phyloP scores from a whole-genome alignment of 164 flowering plant genomes.

The Piper betle region DNA sequence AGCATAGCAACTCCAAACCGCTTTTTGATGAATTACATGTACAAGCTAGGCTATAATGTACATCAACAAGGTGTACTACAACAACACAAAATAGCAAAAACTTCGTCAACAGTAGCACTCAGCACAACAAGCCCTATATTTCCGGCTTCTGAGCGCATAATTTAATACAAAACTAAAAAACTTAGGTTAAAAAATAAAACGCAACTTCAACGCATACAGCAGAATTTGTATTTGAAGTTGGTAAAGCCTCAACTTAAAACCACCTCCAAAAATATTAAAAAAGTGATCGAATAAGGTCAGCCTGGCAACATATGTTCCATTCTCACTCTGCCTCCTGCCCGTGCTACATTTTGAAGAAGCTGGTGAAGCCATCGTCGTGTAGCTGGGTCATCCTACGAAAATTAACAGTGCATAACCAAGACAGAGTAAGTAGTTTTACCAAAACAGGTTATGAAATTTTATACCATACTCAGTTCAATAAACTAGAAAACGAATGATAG shows the following conservation, averaged over 20 bases:
- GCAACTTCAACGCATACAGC: too few species aligned
- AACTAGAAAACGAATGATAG: background rate
- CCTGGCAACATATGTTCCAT: conserved; percentile 1
- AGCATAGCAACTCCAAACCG: too few species aligned
- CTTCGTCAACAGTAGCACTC: too few species aligned
- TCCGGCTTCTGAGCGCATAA: too few species aligned
- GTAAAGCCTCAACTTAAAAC: background rate
- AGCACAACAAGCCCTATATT: too few species aligned
- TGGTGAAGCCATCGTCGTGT: conserved; percentile 17
- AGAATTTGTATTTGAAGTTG: too few species aligned
- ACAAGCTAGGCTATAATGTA: too few species aligned
- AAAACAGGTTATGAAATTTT: background rate
- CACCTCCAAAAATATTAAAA: background rate
- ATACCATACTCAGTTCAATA: background rate
- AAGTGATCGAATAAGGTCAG: background rate
- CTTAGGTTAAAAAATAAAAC: too few species aligned
- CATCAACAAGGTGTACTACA: too few species aligned
- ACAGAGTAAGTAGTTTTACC: background rate
- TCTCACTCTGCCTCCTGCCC: background rate
- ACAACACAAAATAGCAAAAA: too few species aligned
- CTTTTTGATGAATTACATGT: too few species aligned
- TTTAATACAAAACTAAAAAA: too few species aligned
- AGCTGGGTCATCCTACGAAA: conserved; percentile 17
- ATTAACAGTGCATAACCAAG: background rate
- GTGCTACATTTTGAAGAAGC: conserved; percentile 14